Evolutionary conservation across 129 eudicot genomes (phyloP).

Genomic region (Tagetes erecta): DNA sequence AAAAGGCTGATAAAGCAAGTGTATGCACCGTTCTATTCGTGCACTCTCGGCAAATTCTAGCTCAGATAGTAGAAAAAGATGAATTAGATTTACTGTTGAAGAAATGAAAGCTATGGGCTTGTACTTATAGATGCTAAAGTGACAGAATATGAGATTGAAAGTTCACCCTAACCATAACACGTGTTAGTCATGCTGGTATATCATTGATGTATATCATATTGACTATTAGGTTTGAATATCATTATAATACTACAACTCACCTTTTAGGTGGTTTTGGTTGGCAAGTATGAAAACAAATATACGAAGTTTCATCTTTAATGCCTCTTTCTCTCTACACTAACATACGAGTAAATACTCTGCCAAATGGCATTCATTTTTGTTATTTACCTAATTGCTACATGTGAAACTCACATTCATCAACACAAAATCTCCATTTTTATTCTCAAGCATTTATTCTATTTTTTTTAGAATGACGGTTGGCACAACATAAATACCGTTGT

Average conservation of each 20-base stretch:
- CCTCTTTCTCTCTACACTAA: too few species aligned
- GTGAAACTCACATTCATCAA: too few species aligned
- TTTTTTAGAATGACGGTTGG: too few species aligned
- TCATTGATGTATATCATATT: too few species aligned
- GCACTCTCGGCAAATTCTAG: conserved; percentile 8
- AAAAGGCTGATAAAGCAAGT: conserved; percentile 30
- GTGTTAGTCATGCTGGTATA: background rate
- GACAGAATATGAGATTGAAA: background rate
- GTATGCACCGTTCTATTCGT: conserved; percentile 20
- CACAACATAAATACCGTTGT: too few species aligned
- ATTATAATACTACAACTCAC: too few species aligned
- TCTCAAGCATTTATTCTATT: too few species aligned
- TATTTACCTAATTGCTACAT: too few species aligned
- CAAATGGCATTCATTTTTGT: too few species aligned
- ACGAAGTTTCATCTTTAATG: background rate
- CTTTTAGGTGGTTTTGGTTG: background rate
- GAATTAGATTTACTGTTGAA: conserved; percentile 19
- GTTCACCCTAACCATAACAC: background rate
- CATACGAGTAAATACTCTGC: too few species aligned
- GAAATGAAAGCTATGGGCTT: background rate
- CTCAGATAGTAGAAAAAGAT: background rate
- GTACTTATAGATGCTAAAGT: conserved; percentile 25
- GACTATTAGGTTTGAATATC: too few species aligned
- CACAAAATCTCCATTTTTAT: too few species aligned
- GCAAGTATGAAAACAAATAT: background rate